Conservation (phyloP, 352 stramenopile genomes). For the Pythium phragmitis region DNA sequence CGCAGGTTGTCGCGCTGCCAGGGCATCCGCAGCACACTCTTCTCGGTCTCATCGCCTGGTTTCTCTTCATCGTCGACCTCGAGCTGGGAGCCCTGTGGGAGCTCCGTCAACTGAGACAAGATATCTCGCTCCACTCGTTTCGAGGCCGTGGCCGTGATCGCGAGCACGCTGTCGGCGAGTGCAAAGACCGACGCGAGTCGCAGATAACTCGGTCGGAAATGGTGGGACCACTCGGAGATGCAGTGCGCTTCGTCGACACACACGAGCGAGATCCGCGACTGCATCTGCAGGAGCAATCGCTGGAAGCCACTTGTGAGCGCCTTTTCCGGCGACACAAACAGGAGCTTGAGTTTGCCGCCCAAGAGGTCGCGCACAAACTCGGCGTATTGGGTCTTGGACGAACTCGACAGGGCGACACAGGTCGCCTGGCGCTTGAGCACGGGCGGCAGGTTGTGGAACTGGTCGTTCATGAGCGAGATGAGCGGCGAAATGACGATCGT, state of each 20-base stretch:
- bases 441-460: constrained; percentile 82
- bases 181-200: constrained; percentile 55
- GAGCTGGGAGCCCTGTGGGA: not conserved
- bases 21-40: constrained; percentile 70
- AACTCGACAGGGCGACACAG: constrained; percentile 51
- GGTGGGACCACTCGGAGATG: constrained; percentile 94
- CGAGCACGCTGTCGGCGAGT: constrained; percentile 77
- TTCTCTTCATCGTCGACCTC: not conserved
- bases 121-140: constrained; percentile 74
- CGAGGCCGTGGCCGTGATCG: constrained; percentile 93
- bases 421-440: constrained; percentile 52
- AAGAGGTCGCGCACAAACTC: constrained; percentile 68
- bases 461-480: constrained; percentile 93
- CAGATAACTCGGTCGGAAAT: constrained; percentile 91
- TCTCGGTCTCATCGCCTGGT: constrained; percentile 24
- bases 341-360: constrained; percentile 61
- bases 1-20: constrained; percentile 73
- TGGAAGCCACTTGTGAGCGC: constrained; percentile 83
- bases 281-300: constrained; percentile 46
- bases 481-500: constrained; percentile 93
- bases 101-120: constrained; percentile 40
- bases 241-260: constrained; percentile 96
- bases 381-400: constrained; percentile 63
- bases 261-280: constrained; percentile 69
- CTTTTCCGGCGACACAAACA: constrained; percentile 92